Conservation (phyloP, 2,329 filamentous ascomycete species). For the Colletotrichum tamarilloi region DNA sequence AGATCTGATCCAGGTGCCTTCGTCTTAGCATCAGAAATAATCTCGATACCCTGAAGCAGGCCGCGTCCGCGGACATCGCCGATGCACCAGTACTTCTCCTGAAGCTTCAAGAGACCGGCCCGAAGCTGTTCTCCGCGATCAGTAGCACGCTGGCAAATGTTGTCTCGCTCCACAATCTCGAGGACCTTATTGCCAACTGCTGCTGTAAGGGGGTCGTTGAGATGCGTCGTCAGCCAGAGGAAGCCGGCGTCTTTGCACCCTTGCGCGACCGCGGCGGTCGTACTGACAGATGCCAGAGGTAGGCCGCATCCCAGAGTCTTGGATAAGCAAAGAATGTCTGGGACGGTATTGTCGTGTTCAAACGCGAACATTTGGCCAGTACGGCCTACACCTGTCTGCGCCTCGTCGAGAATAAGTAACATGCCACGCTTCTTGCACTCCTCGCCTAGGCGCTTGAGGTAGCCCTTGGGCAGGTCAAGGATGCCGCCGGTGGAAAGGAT, state of each 20-base stretch:
- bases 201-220: conserved; percentile 65
- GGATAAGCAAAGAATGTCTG: conserved; percentile 62
- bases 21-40: conserved; percentile 55
- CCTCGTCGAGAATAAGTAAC: conserved; percentile 70
- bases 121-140: conserved; percentile 56
- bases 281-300: conserved; percentile 61
- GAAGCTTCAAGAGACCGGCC: conserved; percentile 53
- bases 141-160: conserved; percentile 52
- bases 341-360: conserved; percentile 57
- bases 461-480: conserved; percentile 64
- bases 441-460: conserved; percentile 61
- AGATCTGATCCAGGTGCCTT: conserved; percentile 56
- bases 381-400: conserved; percentile 68
- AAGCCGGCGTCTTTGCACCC: conserved; percentile 57
- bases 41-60: conserved; percentile 62
- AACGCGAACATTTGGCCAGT: conserved; percentile 70
- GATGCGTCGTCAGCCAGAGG: conserved; percentile 63
- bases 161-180: conserved; percentile 62
- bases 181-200: conserved; percentile 66
- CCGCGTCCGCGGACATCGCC: conserved; percentile 64
- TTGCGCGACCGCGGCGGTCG: conserved; percentile 58
- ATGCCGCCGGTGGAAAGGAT: conserved; percentile 69
- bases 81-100: conserved; percentile 62
- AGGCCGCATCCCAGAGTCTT: conserved; percentile 67
- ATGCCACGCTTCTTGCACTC: conserved; percentile 66